These are phyloP conservation scores for Sonneratia caseolaris DNA, from an alignment of 345 rosid genomes.

Conservation along the genomic window DNA sequence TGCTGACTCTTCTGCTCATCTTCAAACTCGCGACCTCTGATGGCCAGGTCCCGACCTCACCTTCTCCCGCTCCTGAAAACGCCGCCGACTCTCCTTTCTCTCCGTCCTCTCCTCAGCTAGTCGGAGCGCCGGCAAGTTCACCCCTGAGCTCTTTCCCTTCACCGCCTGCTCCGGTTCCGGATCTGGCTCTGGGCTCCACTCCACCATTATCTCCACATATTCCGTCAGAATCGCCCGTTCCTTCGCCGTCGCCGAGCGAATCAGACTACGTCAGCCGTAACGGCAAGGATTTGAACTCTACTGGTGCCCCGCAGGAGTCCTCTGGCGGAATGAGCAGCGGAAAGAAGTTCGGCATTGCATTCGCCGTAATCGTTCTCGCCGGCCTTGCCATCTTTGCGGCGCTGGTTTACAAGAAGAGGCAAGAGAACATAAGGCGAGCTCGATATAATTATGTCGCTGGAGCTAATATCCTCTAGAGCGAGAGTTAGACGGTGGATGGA, in stretches of 20 bases:
- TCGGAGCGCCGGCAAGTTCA: constrained; percentile 4
- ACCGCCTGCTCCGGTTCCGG: constrained; percentile 12
- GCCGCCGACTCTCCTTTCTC: neutral
- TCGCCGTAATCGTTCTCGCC: constrained; percentile 7
- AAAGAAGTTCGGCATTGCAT: constrained; percentile 15
- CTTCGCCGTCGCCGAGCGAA: constrained; percentile 6
- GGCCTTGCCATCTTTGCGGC: constrained; percentile 6
- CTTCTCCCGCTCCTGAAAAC: neutral
- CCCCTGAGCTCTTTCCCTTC: constrained; percentile 1
- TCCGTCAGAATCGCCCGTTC: neutral
- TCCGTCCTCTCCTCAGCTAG: neutral
- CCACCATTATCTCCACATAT: neutral
- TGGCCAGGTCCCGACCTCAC: constrained; percentile 8
- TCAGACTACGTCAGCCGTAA: neutral
- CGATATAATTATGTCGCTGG: constrained; percentile 12
- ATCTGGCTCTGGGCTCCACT: constrained; percentile 6
- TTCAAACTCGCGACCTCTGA: constrained; percentile 5
- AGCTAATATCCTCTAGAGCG: constrained; percentile 9
- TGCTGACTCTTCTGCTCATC: no score
- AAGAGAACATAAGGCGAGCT: constrained; percentile 16
- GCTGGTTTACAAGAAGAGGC: constrained; percentile 16
- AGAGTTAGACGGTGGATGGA: no score
- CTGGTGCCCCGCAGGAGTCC: neutral
- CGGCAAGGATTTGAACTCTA: neutral
- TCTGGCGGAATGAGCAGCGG: constrained; percentile 16